A percentile compares a stretch with the other conserved stretches of the same genome.
Conservation (phyloP, 305 asterid genomes). For the Caryopteris hybrid region DNA sequence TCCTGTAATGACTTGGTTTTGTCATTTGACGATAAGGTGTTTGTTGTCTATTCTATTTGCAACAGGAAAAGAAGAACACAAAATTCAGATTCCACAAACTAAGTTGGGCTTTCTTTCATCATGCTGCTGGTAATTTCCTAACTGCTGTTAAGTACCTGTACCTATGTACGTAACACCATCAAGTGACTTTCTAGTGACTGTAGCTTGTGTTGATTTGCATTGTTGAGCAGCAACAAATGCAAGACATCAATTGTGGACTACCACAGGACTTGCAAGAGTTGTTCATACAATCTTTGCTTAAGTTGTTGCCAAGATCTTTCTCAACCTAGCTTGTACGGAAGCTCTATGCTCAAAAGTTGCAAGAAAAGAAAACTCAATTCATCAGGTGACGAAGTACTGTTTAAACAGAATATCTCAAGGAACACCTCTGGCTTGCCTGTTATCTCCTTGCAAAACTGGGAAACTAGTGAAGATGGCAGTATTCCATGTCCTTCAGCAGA, state of each 20-base stretch:
- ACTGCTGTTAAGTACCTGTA: constrained; percentile 7
- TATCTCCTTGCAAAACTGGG: constrained; percentile 35
- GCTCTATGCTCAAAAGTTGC: constrained; percentile 34
- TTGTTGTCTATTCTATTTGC: constrained; percentile 13
- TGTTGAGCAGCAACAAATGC: constrained; percentile 69
- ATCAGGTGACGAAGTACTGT: constrained; percentile 34
- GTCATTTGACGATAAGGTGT: constrained; percentile 13
- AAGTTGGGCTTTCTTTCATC: constrained; percentile 31
- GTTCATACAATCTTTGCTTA: constrained; percentile 84
- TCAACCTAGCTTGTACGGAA: constrained; percentile 30
- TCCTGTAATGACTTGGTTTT: constrained; percentile 6
- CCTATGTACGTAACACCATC: constrained; percentile 10
- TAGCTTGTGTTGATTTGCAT: constrained; percentile 26
- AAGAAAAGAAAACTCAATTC: constrained; percentile 42
- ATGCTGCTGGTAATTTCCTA: constrained; percentile 58
- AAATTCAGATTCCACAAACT: constrained; percentile 52
- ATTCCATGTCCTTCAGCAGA: constrained; percentile 67
- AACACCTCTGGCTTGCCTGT: constrained; percentile 31
- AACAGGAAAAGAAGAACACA: constrained; percentile 53
- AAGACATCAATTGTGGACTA: constrained; percentile 69
- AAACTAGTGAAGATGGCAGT: constrained; percentile 52
- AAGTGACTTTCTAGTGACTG: constrained; percentile 19
- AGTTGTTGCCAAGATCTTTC: constrained; percentile 73
- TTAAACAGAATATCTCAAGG: constrained; percentile 29
- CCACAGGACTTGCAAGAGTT: constrained; percentile 79